phyloP scores from a whole-genome alignment of 2,329 filamentous ascomycete species.

The Scedosporium boydii region DNA sequence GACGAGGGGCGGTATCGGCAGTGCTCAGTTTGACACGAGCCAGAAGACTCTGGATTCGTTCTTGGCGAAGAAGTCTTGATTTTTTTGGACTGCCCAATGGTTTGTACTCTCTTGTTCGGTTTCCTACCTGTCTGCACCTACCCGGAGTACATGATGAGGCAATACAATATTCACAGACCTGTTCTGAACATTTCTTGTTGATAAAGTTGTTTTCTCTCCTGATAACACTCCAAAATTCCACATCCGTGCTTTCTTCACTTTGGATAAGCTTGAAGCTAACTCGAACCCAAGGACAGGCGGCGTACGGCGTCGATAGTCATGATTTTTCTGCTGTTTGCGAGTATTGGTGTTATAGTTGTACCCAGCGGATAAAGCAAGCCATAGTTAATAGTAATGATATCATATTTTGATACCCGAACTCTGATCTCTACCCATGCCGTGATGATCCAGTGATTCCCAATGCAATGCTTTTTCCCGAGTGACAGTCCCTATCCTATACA shows the following conservation, averaged over 20 bases:
- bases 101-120: conserved; percentile 24
- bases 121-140: conserved; percentile 9
- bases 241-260: conserved; percentile 11
- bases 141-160: conserved; percentile 51
- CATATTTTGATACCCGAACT: background rate
- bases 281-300: background rate
- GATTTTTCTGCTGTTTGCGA: background rate
- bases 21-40: conserved; percentile 60
- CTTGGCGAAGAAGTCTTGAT: conserved; percentile 46
- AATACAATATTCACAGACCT: conserved; percentile 69
- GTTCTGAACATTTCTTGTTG: conserved; percentile 70
- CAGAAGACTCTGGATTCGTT: conserved; percentile 72
- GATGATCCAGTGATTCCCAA: background rate
- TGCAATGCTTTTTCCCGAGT: conserved; percentile 3
- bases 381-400: background rate
- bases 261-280: background rate
- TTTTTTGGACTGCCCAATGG: too few relatives aligned
- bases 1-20: conserved; percentile 75
- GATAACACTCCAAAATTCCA: conserved; percentile 61
- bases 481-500: conserved; percentile 24
- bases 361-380: too few relatives aligned
- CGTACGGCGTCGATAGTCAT: background rate
- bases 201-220: conserved; percentile 55
- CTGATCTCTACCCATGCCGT: background rate
- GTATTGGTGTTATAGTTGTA: background rate